A percentile compares a stretch with the other conserved stretches of the same genome.
phyloP scores from a whole-genome alignment of 2,329 filamentous ascomycete species.

The Pseudogymnoascus pannorum region DNA sequence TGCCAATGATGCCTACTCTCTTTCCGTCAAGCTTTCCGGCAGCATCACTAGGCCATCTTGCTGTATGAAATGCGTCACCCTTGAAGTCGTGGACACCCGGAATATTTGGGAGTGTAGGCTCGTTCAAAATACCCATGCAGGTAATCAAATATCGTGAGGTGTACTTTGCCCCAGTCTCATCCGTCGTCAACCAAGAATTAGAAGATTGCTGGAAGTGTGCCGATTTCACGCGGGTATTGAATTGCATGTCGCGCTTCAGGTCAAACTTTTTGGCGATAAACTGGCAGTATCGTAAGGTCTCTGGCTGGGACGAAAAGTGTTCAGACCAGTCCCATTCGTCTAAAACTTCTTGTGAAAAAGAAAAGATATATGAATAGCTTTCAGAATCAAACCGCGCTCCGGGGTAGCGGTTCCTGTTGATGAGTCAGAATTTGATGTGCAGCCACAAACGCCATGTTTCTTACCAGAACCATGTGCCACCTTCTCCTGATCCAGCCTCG shows the following conservation, averaged over 20 bases:
- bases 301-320: conserved; percentile 32
- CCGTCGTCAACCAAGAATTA: conserved; percentile 32
- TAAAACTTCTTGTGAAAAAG: conserved; percentile 32
- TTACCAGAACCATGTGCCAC: conserved; percentile 40
- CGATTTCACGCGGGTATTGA: conserved; percentile 32
- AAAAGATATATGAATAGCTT: conserved; percentile 35
- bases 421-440: not conserved
- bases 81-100: conserved; percentile 12
- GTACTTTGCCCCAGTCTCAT: conserved; percentile 16
- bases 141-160: conserved; percentile 12
- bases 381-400: conserved; percentile 40
- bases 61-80: conserved; percentile 10
- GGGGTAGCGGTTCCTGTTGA: conserved; percentile 32
- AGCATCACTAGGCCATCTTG: conserved; percentile 9
- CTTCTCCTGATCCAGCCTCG: conserved; percentile 35
- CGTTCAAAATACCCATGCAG: conserved; percentile 9
- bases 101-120: conserved; percentile 11
- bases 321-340: conserved; percentile 38
- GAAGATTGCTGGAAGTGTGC: conserved; percentile 34
- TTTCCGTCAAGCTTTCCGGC: conserved; percentile 17
- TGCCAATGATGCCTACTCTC: conserved; percentile 16
- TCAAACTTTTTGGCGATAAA: conserved; percentile 37
- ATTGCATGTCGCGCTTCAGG: conserved; percentile 35
- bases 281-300: conserved; percentile 39
- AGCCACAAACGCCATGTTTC: not conserved